phyloP scores from a whole-genome alignment of 177 flowering plant species.

The Vitis hybrid region DNA sequence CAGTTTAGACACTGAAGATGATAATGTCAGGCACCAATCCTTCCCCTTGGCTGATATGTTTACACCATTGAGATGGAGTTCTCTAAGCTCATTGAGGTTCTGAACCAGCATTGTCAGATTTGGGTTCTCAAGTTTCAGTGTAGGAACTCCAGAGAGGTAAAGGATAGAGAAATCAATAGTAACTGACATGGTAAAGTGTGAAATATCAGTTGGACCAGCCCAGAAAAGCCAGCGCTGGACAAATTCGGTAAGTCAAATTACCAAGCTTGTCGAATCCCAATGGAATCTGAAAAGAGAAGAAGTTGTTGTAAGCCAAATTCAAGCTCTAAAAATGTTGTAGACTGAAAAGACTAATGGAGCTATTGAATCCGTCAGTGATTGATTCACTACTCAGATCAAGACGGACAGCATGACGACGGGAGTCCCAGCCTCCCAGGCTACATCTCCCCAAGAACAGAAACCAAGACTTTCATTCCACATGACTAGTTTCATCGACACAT shows the following conservation, averaged over 20 bases:
- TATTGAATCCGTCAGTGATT: too few species aligned
- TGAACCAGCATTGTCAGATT: slow-evolving; percentile 29
- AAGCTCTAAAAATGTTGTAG: too few species aligned
- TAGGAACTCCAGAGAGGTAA: neutral
- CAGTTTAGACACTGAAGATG: slow-evolving; percentile 37
- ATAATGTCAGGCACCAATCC: slow-evolving; percentile 41
- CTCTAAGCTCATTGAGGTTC: slow-evolving; percentile 31
- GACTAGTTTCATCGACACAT: neutral
- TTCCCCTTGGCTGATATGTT: slow-evolving; percentile 26
- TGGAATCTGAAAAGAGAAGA: slow-evolving; percentile 35
- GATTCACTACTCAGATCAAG: too few species aligned
- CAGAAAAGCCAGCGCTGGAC: slow-evolving; percentile 35
- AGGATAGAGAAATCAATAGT: slow-evolving; percentile 46
- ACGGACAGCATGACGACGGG: too few species aligned
- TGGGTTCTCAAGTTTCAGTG: slow-evolving; percentile 38
- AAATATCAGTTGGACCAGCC: slow-evolving; percentile 35
- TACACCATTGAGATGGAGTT: slow-evolving; percentile 47
- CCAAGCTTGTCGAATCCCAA: slow-evolving; percentile 27
- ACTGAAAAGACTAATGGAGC: too few species aligned
- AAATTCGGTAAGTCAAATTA: slow-evolving; percentile 37
- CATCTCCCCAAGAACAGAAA: too few species aligned
- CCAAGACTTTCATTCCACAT: neutral
- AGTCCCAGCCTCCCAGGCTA: too few species aligned
- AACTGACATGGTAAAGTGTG: slow-evolving; percentile 39
- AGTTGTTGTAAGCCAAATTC: slow-evolving; percentile 23